phyloP scores from a whole-genome alignment of 768 basidiomycete genomes.

The Mycena capillaripes region DNA sequence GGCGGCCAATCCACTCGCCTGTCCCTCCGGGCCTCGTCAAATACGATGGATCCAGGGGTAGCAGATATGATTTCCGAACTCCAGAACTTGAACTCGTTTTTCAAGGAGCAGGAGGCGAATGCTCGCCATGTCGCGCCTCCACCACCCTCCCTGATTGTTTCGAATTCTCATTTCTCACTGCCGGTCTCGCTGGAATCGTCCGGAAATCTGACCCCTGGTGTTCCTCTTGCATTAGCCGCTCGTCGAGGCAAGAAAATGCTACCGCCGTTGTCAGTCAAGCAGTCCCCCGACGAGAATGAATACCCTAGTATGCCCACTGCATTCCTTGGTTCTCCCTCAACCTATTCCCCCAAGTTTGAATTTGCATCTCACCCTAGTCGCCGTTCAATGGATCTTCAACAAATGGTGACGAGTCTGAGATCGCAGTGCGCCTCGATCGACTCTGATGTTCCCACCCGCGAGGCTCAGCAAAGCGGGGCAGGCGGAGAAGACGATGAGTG shows the following conservation, averaged over 20 bases:
- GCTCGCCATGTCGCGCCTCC: slow-evolving; percentile 29
- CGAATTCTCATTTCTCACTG: slow-evolving; percentile 56
- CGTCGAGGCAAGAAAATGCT: slow-evolving; percentile 54
- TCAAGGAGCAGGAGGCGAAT: slow-evolving; percentile 45
- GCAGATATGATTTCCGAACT: slow-evolving; percentile 57
- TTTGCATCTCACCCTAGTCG: slow-evolving; percentile 39
- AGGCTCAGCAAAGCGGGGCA: slow-evolving; percentile 5
- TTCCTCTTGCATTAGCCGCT: slow-evolving; percentile 48
- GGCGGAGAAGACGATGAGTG: slow-evolving; percentile 49
- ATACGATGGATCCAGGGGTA: slow-evolving; percentile 54
- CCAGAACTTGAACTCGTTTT: slow-evolving; percentile 55
- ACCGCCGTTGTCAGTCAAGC: slow-evolving; percentile 46
- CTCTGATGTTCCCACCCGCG: slow-evolving; percentile 30
- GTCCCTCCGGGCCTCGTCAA: slow-evolving; percentile 51
- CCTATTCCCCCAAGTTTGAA: slow-evolving; percentile 51
- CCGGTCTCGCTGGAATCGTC: slow-evolving; percentile 54
- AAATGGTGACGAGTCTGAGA: slow-evolving; percentile 62
- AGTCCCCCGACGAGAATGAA: slow-evolving; percentile 36
- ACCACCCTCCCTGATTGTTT: slow-evolving; percentile 57
- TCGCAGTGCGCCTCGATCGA: slow-evolving; percentile 47
- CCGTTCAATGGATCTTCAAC: slow-evolving; percentile 52
- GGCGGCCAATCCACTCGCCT: slow-evolving; percentile 46
- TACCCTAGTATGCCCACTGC: slow-evolving; percentile 62
- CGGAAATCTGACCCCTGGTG: slow-evolving; percentile 37
- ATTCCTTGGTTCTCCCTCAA: slow-evolving; percentile 57